Conservation (phyloP, 108 stramenopile genomes). For the Cyclotella cryptica region DNA sequence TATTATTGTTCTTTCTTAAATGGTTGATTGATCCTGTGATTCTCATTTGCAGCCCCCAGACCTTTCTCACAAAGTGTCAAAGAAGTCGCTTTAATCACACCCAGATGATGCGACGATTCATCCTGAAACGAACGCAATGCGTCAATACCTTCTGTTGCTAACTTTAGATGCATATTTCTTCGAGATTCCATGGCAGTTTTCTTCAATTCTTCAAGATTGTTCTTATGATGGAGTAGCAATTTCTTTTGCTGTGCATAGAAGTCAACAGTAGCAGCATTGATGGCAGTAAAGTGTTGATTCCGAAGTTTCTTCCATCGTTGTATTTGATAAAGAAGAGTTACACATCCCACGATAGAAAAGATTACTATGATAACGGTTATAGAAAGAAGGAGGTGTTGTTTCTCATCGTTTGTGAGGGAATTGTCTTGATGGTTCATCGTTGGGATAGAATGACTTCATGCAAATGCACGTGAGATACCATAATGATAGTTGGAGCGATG, state of each 20-base stretch:
- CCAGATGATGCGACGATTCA: constrained; percentile 13
- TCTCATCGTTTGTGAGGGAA: background rate
- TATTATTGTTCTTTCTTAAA: no score
- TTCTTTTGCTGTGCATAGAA: background rate
- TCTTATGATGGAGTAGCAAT: background rate
- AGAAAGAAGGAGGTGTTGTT: background rate
- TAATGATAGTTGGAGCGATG: no score
- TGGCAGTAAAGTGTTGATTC: background rate
- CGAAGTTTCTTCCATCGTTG: background rate
- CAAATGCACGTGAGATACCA: no score
- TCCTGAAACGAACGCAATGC: constrained; percentile 24
- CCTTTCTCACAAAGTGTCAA: background rate
- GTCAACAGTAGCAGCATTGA: background rate
- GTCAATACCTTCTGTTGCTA: constrained; percentile 4
- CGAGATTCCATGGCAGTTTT: background rate
- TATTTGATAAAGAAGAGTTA: constrained; percentile 3
- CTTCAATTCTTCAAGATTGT: constrained; percentile 12
- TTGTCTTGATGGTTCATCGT: background rate
- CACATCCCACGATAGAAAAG: background rate
- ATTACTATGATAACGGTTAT: background rate
- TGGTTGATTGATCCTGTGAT: no score
- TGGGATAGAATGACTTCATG: no score
- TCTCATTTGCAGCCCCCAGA: no score
- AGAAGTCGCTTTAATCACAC: constrained; percentile 17
- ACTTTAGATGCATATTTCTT: constrained; percentile 15